Evolutionary conservation across 768 basidiomycete genomes (phyloP).

Genomic region (Mycena alexandri): DNA sequence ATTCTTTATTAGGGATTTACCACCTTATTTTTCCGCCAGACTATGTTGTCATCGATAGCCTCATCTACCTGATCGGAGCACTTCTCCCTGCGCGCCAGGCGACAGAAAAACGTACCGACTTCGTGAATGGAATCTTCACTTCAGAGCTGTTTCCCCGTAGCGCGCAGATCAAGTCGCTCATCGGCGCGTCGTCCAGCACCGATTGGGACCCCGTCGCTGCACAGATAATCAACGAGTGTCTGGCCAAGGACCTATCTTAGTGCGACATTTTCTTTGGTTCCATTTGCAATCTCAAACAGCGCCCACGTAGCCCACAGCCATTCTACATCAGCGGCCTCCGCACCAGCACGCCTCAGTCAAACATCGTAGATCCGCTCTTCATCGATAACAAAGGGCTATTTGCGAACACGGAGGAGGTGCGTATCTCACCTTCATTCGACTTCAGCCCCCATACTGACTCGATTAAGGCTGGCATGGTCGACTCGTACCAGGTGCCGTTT

Average conservation of each 20-base stretch:
- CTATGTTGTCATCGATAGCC: constrained; percentile 26
- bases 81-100: constrained; percentile 20
- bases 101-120: constrained; percentile 22
- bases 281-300: neutral
- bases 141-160: constrained; percentile 25
- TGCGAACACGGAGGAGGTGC: constrained; percentile 27
- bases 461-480: constrained; percentile 15
- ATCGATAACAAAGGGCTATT: constrained; percentile 34
- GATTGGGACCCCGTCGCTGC: constrained; percentile 31
- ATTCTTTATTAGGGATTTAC: neutral
- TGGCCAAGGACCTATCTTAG: constrained; percentile 34
- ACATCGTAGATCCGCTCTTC: constrained; percentile 33
- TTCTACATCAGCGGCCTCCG: constrained; percentile 26
- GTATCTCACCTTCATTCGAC: neutral
- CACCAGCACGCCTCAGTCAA: constrained; percentile 16
- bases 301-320: constrained; percentile 35
- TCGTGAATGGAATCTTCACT: constrained; percentile 29
- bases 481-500: constrained; percentile 30
- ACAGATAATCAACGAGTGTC: constrained; percentile 25
- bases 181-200: constrained; percentile 4
- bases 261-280: constrained; percentile 1
- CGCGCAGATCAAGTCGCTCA: constrained; percentile 28
- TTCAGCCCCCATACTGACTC: neutral
- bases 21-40: constrained; percentile 15
- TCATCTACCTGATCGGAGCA: constrained; percentile 25